Percentiles rank a stretch among this genome's conserved stretches.
Conservation (phyloP, 495 filamentous ascomycete species). For the Penicillium flavigenum region DNA sequence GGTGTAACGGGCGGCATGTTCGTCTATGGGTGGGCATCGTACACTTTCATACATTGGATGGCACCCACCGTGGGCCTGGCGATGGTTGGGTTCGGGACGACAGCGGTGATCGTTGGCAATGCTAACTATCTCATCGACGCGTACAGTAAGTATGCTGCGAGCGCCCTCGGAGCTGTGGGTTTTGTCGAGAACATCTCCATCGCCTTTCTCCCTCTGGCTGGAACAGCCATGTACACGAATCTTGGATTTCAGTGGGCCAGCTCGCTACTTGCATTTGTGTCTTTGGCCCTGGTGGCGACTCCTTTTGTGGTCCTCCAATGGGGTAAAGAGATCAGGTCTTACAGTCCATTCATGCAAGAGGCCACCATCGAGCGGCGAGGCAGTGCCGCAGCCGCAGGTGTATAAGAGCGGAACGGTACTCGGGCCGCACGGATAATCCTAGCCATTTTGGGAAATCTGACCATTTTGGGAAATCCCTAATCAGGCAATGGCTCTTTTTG, state of each 20-base stretch:
- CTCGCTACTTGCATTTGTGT: slow-evolving; percentile 59
- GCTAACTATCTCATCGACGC: slow-evolving; percentile 66
- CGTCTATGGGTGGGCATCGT: slow-evolving; percentile 56
- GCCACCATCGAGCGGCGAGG: no score
- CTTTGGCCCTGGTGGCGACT: slow-evolving; percentile 48
- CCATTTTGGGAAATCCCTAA: no score
- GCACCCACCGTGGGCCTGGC: slow-evolving; percentile 53
- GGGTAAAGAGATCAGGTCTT: no score
- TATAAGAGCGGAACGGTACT: no score
- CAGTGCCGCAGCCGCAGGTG: no score
- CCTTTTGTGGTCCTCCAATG: slow-evolving; percentile 54
- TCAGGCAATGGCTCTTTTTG: no score
- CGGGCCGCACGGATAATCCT: no score
- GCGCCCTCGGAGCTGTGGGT: slow-evolving; percentile 62
- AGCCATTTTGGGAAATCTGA: no score
- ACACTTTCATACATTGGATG: slow-evolving; percentile 57
- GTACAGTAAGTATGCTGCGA: slow-evolving; percentile 60
- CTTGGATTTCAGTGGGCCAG: slow-evolving; percentile 70
- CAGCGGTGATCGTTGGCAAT: slow-evolving; percentile 59
- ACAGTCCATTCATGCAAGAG: no score
- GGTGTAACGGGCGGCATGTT: slow-evolving; percentile 40
- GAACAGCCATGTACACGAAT: slow-evolving; percentile 58
- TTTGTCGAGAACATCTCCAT: slow-evolving; percentile 60
- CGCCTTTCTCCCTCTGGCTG: slow-evolving; percentile 69
- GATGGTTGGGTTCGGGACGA: slow-evolving; percentile 61